phyloP scores from a whole-genome alignment of 2,329 filamentous ascomycete species.

The Venturiaceae sp. region DNA sequence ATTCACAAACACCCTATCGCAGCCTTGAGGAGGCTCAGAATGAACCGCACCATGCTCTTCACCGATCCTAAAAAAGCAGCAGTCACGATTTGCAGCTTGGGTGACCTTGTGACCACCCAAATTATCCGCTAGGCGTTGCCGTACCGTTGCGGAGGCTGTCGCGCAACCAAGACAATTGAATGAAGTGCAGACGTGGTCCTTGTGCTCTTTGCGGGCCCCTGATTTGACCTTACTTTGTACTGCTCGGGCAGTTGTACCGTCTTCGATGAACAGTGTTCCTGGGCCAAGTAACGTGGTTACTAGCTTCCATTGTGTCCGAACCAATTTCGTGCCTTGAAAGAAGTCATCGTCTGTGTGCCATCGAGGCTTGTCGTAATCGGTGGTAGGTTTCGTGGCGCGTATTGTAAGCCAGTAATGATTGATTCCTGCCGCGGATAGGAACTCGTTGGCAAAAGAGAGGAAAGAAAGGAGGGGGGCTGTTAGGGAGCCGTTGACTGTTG shows the following conservation, averaged over 20 bases:
- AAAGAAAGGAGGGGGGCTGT: slow-evolving; percentile 29
- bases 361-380: slow-evolving; percentile 34
- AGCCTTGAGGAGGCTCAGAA: slow-evolving; percentile 22
- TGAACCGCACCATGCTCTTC: slow-evolving; percentile 32
- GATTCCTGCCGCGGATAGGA: slow-evolving; percentile 26
- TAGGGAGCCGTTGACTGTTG: slow-evolving; percentile 26
- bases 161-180: slow-evolving; percentile 36
- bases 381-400: slow-evolving; percentile 33
- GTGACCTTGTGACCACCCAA: slow-evolving; percentile 14
- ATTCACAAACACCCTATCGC: slow-evolving; percentile 26
- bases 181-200: slow-evolving; percentile 27
- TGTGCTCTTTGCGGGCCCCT: slow-evolving; percentile 14
- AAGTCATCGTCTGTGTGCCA: slow-evolving; percentile 44
- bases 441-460: slow-evolving; percentile 27
- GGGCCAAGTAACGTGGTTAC: slow-evolving; percentile 38
- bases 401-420: slow-evolving; percentile 39
- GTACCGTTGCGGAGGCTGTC: slow-evolving; percentile 29
- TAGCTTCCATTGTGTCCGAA: slow-evolving; percentile 33
- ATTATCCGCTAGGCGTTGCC: slow-evolving; percentile 21
- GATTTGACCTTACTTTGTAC: slow-evolving; percentile 21
- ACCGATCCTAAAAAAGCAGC: slow-evolving; percentile 34
- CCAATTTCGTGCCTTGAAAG: slow-evolving; percentile 17
- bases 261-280: slow-evolving; percentile 30
- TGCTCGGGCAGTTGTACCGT: slow-evolving; percentile 23
- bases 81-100: slow-evolving; percentile 20